These are phyloP conservation scores for Aspergillus awamori DNA, from an alignment of 2,329 filamentous ascomycete species.

Conservation along the genomic window DNA sequence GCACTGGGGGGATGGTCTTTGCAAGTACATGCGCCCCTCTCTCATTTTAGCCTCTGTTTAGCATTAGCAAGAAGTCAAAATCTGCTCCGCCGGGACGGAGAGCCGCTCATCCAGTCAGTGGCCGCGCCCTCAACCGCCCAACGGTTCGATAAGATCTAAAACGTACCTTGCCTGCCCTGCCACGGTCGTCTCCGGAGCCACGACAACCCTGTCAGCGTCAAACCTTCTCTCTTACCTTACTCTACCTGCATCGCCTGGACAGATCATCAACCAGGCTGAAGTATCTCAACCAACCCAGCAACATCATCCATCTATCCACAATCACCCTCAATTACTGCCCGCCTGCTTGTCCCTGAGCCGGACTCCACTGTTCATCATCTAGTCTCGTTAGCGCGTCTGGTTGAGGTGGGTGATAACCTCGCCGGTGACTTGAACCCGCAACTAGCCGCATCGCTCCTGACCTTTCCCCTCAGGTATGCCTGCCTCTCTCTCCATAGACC, in stretches of 20 bases:
- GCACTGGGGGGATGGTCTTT: not conserved
- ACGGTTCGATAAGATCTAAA: constrained; percentile 20
- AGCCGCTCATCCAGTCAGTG: constrained; percentile 7
- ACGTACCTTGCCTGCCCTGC: not conserved
- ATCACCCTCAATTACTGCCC: not conserved
- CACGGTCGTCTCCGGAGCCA: not conserved
- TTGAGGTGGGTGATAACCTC: not conserved
- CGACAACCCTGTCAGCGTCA: constrained; percentile 1
- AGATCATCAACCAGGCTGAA: not conserved
- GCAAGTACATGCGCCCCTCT: not conserved
- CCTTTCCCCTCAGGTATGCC: constrained; percentile 2
- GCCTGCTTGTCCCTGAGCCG: not conserved
- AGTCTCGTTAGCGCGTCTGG: constrained; percentile 1
- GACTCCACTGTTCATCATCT: constrained; percentile 4
- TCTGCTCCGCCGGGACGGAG: constrained; percentile 11
- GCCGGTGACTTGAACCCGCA: not conserved
- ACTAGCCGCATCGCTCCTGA: constrained; percentile 4
- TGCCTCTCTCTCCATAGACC: not conserved
- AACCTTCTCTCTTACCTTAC: not conserved
- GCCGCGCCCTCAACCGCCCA: constrained; percentile 18
- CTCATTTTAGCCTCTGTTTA: no score
- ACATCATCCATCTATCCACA: not conserved
- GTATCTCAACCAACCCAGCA: not conserved
- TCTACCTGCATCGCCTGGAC: not conserved
- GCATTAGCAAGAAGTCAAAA: not conserved